Base-by-base conservation (phyloP, 2,329 filamentous ascomycete species). In the Aspergillus sp. region DNA sequence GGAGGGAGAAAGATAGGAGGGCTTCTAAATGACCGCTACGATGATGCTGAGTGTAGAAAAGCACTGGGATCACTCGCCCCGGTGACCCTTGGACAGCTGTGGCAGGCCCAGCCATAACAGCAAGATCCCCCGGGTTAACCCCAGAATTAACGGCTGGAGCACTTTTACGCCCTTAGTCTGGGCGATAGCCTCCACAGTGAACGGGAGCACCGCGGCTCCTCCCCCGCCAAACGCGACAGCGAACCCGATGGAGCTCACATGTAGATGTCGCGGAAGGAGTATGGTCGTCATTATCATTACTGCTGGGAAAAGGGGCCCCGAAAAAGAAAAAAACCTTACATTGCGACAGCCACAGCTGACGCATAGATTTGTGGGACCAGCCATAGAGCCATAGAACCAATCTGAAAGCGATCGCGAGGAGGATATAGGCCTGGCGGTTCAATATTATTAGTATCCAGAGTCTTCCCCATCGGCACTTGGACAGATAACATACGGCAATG, bases 361-460 rank as follows among this genome's bases (percentile, higher is more conserved):
- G 85, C 82, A 50, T 85, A 76, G 60, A 91, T 88, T 47, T 80
- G 79, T 0, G 86, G 86, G 0, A 93, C 82, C 3, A 90, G 79
- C 87, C 87, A 93, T 70, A 90, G 88, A 90, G 79, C 87, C 87
- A 93, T 70, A 90, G 88, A 48, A 90, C 66, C 2, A 93, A 69
- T 59, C 88, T 77, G 29, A 88, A 73, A 0, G 58, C 79, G 44
- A 88, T 78, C 9, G 78, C 76, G 7, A 82, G 61, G 3, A 77
- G 57, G 5, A 91, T 74, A 63, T 93, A 94, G n/a, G 36, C 19
- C 36, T 38, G 35, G 9, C 10, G 5, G 19, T n/a, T 38, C 19
- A 19, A 19, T 19, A 19, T 19, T 19, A 19, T 19, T 19, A 19
- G 19, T 1, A 19, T 2, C 19, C 19, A 19, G 19, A 19, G 19